Evolutionary conservation across 2,329 filamentous ascomycete species (phyloP), one percentile per base, ranked within the genome.

Genomic region (Paramyrothecium sp.): DNA sequence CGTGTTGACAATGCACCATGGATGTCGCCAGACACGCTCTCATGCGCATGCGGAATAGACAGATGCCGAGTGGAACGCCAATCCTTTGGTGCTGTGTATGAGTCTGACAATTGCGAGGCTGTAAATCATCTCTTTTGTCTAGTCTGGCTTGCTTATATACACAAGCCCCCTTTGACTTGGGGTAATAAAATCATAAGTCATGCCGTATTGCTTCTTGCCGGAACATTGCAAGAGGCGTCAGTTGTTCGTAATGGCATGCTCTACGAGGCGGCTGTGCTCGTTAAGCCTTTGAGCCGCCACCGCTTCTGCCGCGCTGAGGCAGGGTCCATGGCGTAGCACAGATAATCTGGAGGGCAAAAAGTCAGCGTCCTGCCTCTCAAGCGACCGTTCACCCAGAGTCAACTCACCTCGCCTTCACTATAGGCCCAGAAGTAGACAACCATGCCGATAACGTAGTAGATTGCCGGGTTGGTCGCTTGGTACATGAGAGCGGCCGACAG

Each of bases 401-500:
- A 63, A 79, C 89, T 71, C 76, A 97, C 93, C 88, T 99, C 95
- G 75, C 95, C 95, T 75, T 99, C 94, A 68, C 89, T 95, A 69
- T 96, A 98, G 1, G 91, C 95, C 93, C 93, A 97, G 68, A 98
- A 97, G 75, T 98, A 99, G 16, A 95, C 88, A 8, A 79, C 81
- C 77, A 96, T 88, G 20, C 89, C 94, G 60, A 97, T 84, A 23
- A 96, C 72, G 72, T 98, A 97, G 77, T 98, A 99, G 54, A 98
- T 77, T 4, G 91, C 95, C 3, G 94, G 83, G 71, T 99, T 96
- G 26, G 93, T 97, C 58, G 87, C 90, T 74, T 98, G 95, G 73
- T 99, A 99, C 61, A 97, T 79, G 61, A 99, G 80, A 26, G 89
- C 81, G 7, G 91, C 87, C 20, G 88, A 80, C 47, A 98, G 79